Conservation (phyloP, 495 filamentous ascomycete genomes). For the Cenococcum geophilum region DNA sequence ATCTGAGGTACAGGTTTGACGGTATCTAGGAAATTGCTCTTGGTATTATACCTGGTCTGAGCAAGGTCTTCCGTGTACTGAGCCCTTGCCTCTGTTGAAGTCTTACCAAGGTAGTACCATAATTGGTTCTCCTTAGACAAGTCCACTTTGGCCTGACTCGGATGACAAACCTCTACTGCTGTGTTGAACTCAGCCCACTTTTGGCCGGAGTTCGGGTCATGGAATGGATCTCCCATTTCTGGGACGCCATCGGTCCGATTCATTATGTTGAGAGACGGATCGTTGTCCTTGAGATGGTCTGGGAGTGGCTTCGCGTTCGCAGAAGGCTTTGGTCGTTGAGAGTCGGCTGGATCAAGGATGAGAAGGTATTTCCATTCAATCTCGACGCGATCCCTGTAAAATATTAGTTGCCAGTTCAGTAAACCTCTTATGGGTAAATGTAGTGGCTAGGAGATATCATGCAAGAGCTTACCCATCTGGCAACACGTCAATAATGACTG, state of each 20-base stretch:
- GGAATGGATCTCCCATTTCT: conserved; percentile 53
- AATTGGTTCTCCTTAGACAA: conserved; percentile 62
- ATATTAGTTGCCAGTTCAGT: conserved; percentile 32
- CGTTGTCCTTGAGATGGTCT: conserved; percentile 45
- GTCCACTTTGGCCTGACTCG: conserved; percentile 57
- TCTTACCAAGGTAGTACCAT: conserved; percentile 84
- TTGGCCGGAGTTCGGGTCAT: conserved; percentile 49
- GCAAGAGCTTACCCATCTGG: conserved; percentile 69
- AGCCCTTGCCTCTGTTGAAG: conserved; percentile 84
- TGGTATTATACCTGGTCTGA: conserved; percentile 49
- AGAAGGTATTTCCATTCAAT: conserved; percentile 75
- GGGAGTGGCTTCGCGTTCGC: conserved; percentile 56
- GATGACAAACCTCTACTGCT: conserved; percentile 44
- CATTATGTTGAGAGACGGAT: conserved; percentile 28
- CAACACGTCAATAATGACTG: conserved; percentile 72
- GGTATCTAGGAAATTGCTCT: conserved; percentile 58
- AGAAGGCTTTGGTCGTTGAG: conserved; percentile 57
- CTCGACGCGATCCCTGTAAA: conserved; percentile 55
- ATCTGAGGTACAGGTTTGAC: conserved; percentile 45
- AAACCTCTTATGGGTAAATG: not conserved
- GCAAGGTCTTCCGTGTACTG: conserved; percentile 82
- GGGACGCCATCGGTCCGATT: conserved; percentile 49
- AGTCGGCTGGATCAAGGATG: conserved; percentile 58
- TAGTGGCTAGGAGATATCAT: not conserved
- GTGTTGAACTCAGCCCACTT: conserved; percentile 82